Percentiles rank a stretch among this genome's conserved stretches.
phyloP scores from a whole-genome alignment of 2,329 filamentous ascomycete genomes.

The Alternaria triticina region DNA sequence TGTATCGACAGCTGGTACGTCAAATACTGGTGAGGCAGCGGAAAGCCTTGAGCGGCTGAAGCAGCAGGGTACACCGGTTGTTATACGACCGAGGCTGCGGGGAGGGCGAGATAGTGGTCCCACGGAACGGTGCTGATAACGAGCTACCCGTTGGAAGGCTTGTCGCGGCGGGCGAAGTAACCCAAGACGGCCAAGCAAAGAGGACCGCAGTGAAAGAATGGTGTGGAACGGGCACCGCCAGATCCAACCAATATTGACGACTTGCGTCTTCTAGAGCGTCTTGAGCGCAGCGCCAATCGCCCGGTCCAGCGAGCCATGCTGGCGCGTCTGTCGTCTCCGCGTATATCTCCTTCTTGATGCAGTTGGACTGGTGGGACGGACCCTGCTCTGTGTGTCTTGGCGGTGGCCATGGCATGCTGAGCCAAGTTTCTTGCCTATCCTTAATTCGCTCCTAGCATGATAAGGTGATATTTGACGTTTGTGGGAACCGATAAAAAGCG shows the following conservation, averaged over 20 bases:
- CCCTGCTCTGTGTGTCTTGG: conserved; percentile 24
- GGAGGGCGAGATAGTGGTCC: conserved; percentile 11
- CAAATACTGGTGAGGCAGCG: conserved; percentile 24
- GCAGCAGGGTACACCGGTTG: conserved; percentile 23
- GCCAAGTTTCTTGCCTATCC: conserved; percentile 20
- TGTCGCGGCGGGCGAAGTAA: conserved; percentile 19
- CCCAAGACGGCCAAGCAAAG: conserved; percentile 32
- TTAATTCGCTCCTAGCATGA: conserved; percentile 16
- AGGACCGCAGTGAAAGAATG: conserved; percentile 18
- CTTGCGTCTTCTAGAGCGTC: conserved; percentile 13
- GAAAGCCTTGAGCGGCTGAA: conserved; percentile 22
- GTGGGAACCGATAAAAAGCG: conserved; percentile 18
- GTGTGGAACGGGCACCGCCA: conserved; percentile 14
- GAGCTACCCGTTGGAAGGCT: conserved; percentile 21
- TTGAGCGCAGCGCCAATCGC: conserved; percentile 30
- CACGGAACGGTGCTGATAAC: conserved; percentile 21
- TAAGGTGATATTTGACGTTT: conserved; percentile 14
- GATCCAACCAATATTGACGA: conserved; percentile 11
- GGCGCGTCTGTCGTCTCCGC: conserved; percentile 19
- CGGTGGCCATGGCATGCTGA: conserved; percentile 17
- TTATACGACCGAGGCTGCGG: conserved; percentile 25
- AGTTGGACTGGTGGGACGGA: conserved; percentile 16
- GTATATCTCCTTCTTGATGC: conserved; percentile 28
- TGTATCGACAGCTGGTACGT: conserved; percentile 9
- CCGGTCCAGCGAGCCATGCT: conserved; percentile 21